Evolutionary conservation across 495 filamentous ascomycete genomes (phyloP).

Genomic region (Penicillium crystallinum): DNA sequence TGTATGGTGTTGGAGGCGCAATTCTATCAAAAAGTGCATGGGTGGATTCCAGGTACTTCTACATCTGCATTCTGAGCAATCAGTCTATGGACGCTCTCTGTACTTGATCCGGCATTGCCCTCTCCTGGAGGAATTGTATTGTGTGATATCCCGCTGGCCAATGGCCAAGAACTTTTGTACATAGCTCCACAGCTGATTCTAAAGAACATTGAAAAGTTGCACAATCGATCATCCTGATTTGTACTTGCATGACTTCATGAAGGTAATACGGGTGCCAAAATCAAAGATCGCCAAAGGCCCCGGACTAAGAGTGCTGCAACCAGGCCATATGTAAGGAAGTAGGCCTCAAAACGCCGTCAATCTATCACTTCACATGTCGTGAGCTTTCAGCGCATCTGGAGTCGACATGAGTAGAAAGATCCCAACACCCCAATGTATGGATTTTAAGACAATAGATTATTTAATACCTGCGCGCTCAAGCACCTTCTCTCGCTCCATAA

Average conservation of each 20-base stretch:
- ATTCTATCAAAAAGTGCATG: constrained; percentile 13
- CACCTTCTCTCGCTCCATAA: constrained; percentile 84
- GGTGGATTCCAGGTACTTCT: constrained; percentile 2
- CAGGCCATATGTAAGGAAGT: not conserved
- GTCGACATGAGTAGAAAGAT: not conserved
- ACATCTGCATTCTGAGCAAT: not conserved
- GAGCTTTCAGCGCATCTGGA: not conserved
- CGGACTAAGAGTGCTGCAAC: not conserved
- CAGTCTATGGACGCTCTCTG: not conserved
- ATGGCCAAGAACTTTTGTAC: constrained; percentile 7
- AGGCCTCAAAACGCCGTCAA: not conserved
- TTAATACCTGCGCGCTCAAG: constrained; percentile 47
- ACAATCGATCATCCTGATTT: not conserved
- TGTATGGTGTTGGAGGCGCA: constrained; percentile 23
- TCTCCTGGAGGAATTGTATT: constrained; percentile 11
- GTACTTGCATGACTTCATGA: constrained; percentile 5
- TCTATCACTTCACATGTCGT: not conserved
- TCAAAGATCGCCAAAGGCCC: not conserved
- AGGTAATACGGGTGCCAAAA: not conserved
- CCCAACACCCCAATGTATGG: not conserved
- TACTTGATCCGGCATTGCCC: constrained; percentile 5
- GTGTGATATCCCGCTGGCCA: not conserved
- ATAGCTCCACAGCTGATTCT: constrained; percentile 1
- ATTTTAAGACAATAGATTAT: constrained; percentile 16
- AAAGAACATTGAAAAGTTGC: not conserved